Base-by-base conservation (phyloP, 495 filamentous ascomycete genomes). In the Sabuloglossum arenarium region DNA sequence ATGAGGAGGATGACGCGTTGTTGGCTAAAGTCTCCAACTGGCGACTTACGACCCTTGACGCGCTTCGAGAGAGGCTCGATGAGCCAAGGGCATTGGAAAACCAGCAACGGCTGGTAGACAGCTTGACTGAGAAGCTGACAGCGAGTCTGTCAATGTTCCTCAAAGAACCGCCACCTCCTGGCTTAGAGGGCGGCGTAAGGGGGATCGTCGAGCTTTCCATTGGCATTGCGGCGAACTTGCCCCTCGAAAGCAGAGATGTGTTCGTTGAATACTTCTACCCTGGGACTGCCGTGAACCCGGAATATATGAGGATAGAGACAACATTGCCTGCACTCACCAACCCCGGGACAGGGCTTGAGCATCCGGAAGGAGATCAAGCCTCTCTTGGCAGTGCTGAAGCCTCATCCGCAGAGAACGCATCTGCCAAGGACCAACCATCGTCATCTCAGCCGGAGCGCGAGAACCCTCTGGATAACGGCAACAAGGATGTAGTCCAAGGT, bases 141-240 rank as follows among this genome's bases (percentile, higher is more conserved):
- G 79, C 77, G 0, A 75, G 70, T 34, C 66, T 97, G 24, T 77
- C 78, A 39, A 75, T 79, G 59, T 78, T 85, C 65, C 73, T 97
- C 28, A 72, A 80, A 49, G 85, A 94, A 16, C 82, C 85, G 0
- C 71, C 82, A 3, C 85, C 85, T 0, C 68, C 79, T 9, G 91
- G 87, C 3, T 71, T 97, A 46, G 83, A 90, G 53, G 79, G 77
- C 34, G 86, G 85, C 54, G 82, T 87, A 23, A 77, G 80, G 58
- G 93, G 89, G 84, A 95, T 98, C 65, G 79, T 97, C 32, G 89
- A 97, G 68, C 76, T 96, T 45, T 86, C 90, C 6, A 75, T 97
- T 28, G 84, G 80, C 53, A 88, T 98, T 58, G 79, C 85, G 2
- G 76, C 78, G 60, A 90, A 96, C 65, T 71, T 97, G 51, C 91